phyloP scores from a whole-genome alignment of 345 rosid species.

The Syzygium jambos region DNA sequence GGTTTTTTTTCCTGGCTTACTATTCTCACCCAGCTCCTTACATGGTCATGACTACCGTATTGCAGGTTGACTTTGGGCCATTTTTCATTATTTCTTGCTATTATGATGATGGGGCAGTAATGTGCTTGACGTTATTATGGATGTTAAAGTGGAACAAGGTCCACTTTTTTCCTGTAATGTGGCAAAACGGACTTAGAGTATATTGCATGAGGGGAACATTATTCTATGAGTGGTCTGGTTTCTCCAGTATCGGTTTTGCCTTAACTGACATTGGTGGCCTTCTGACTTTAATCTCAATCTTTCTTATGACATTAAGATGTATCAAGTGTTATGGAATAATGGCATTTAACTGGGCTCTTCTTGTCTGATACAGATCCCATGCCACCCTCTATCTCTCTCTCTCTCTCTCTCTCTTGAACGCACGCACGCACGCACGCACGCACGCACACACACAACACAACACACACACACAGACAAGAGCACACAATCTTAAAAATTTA shows the following conservation, averaged over 20 bases:
- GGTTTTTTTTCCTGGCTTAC: neutral
- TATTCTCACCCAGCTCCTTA: neutral
- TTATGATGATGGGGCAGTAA: neutral
- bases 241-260: neutral
- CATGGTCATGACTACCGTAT: neutral
- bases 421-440: neutral
- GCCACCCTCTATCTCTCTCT: neutral
- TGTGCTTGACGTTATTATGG: neutral
- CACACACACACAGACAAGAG: neutral
- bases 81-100: neutral
- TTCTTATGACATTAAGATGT: neutral
- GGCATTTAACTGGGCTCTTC: neutral
- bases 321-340: neutral
- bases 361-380: neutral
- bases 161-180: neutral
- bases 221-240: neutral
- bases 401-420: neutral
- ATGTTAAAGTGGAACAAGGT: neutral
- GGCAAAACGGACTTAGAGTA: neutral
- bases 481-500: neutral
- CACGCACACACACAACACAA: no score
- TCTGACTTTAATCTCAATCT: neutral
- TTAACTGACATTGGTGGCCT: neutral
- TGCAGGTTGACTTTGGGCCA: neutral
- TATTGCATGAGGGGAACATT: neutral